Evolutionary conservation across 2,329 filamentous ascomycete species (phyloP).

Genomic region (Beauveria scarabaeidicola): DNA sequence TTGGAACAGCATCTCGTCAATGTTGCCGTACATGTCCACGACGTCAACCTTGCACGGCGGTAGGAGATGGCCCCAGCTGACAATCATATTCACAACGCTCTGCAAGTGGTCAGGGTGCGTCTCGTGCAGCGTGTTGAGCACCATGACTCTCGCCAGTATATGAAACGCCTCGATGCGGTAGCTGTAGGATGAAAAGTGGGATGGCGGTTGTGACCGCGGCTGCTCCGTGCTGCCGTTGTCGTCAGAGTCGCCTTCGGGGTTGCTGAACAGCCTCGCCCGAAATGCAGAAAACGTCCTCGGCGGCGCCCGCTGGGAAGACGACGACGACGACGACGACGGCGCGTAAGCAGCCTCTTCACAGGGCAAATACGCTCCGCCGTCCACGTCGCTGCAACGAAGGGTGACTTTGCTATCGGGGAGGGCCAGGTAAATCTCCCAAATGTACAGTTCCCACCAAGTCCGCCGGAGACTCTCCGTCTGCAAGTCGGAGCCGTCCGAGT

Average conservation of each 20-base stretch:
- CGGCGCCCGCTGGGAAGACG: neutral
- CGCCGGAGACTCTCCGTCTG: neutral
- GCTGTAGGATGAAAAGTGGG: neutral
- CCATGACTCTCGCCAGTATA: neutral
- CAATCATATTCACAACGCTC: neutral
- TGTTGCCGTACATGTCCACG: slow-evolving; percentile 3
- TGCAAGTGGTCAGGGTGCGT: slow-evolving; percentile 3
- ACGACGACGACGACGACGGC: too few relatives aligned
- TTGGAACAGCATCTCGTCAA: slow-evolving; percentile 3
- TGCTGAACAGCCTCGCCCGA: neutral
- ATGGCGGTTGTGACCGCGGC: neutral
- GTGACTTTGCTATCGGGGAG: neutral
- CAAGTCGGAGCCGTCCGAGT: neutral
- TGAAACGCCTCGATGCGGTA: slow-evolving; percentile 3
- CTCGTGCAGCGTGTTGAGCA: slow-evolving; percentile 4
- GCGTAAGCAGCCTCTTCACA: neutral
- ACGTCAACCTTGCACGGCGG: neutral
- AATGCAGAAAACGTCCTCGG: neutral
- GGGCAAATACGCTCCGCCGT: neutral
- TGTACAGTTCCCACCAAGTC: neutral
- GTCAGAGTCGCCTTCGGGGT: neutral
- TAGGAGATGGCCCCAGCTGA: slow-evolving; percentile 2
- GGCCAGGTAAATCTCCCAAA: neutral
- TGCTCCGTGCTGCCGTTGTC: neutral
- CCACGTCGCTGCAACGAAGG: neutral